A percentile compares a stretch with the other conserved stretches of the same genome.
Evolutionary conservation across 129 eudicot genomes (phyloP).

Genomic region (Artemisia argyi): DNA sequence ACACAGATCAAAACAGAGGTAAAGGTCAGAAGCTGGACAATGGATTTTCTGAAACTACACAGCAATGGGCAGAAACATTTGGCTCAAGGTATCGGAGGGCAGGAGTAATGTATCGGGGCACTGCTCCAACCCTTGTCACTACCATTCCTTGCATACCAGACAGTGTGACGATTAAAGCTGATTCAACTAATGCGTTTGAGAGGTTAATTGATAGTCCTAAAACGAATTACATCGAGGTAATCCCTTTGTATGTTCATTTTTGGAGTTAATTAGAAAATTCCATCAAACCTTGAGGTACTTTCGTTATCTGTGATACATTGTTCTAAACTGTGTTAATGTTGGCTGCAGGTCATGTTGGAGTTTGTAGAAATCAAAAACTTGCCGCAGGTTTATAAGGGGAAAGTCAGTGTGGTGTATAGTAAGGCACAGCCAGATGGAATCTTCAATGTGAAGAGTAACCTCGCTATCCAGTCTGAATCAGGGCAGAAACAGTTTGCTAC

Average conservation of each 20-base stretch:
- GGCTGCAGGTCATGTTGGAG: conserved; percentile 78
- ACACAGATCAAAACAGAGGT: conserved; percentile 80
- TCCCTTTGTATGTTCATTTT: neutral
- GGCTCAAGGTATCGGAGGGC: conserved; percentile 94
- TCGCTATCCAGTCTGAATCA: conserved; percentile 59
- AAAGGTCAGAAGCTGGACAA: conserved; percentile 81
- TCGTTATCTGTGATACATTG: neutral
- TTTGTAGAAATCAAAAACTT: conserved; percentile 67
- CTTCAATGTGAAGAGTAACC: conserved; percentile 65
- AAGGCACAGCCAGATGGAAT: conserved; percentile 76
- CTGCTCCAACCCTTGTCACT: conserved; percentile 67
- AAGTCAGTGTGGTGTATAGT: conserved; percentile 55
- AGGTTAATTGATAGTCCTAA: conserved; percentile 44
- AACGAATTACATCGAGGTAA: conserved; percentile 62
- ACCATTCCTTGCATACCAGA: conserved; percentile 50
- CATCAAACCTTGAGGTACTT: neutral
- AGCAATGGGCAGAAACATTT: conserved; percentile 80
- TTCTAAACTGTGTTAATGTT: conserved; percentile 10
- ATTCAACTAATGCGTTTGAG: conserved; percentile 23
- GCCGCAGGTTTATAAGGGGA: conserved; percentile 60
- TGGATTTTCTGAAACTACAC: conserved; percentile 88
- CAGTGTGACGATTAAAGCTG: conserved; percentile 23
- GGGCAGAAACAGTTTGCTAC: conserved; percentile 81
- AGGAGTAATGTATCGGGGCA: conserved; percentile 89
- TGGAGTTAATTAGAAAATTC: neutral